phyloP scores from a whole-genome alignment of 495 filamentous ascomycete genomes.

The Aspergillus campestris region DNA sequence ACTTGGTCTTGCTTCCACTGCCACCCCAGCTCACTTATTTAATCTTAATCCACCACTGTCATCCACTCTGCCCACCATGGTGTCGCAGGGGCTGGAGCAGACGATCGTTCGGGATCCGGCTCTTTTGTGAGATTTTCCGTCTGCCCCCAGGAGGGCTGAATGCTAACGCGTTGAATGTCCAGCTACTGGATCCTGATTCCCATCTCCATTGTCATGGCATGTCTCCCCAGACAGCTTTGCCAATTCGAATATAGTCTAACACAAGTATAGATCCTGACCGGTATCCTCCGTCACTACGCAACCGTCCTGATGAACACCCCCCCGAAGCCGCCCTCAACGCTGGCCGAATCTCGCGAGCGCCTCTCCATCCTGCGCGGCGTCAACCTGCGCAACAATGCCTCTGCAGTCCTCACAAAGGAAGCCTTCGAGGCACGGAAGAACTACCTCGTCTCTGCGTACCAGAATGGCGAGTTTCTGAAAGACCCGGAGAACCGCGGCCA shows the following conservation, averaged over 20 bases:
- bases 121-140: slow-evolving; percentile 61
- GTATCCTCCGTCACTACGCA: slow-evolving; percentile 92
- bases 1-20: slow-evolving; percentile 10
- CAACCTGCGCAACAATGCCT: slow-evolving; percentile 71
- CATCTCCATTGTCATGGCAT: slow-evolving; percentile 94
- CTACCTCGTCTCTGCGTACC: slow-evolving; percentile 68
- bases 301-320: slow-evolving; percentile 78
- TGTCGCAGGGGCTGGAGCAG: slow-evolving; percentile 70
- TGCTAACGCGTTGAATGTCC: not conserved
- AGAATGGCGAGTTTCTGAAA: slow-evolving; percentile 80
- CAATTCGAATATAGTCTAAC: not conserved
- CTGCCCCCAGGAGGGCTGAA: not conserved
- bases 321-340: slow-evolving; percentile 72
- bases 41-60: slow-evolving; percentile 2
- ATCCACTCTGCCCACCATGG: slow-evolving; percentile 49
- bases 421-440: slow-evolving; percentile 73
- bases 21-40: slow-evolving; percentile 6
- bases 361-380: slow-evolving; percentile 79
- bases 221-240: slow-evolving; percentile 1
- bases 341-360: slow-evolving; percentile 75
- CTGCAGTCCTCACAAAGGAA: slow-evolving; percentile 57
- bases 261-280: slow-evolving; percentile 68
- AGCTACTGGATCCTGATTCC: slow-evolving; percentile 99
- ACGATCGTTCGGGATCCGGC: slow-evolving; percentile 98
- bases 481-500: slow-evolving; percentile 78